Evolutionary conservation across 305 asterid genomes (phyloP), one percentile per base, ranked within the genome.

Genomic region (Fraxinus velutina): DNA sequence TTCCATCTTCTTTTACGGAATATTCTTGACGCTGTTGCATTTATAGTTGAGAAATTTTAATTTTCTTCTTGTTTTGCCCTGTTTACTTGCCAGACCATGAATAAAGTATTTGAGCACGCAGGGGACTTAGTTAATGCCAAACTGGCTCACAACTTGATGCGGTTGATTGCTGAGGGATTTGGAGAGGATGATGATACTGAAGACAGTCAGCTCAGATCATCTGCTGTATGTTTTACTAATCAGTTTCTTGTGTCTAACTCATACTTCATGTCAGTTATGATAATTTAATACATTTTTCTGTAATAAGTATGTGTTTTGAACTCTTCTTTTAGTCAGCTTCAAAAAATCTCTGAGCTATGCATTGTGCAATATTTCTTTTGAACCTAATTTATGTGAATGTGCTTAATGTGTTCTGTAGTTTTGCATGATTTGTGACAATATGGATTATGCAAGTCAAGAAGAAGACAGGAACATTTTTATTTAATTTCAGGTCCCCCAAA

Each of bases 121-220:
- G 99, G 98, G 82, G 97, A 95, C 87, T 86, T 95, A 84, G 96
- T 95, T 79, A 92, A 95, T 84, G 30, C 88, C 75, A 95, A 95
- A 88, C 94, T 94, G 81, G 97, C 97, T 13, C 99, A 95, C 88
- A 95, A 92, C 88, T 89, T 95, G 89, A 94, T 96, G 99, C 89
- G 91, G 71, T 84, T 96, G 90, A 96, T 94, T 88, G 97, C 98
- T 55, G 98, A 96, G 86, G 98, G 99, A 84, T 96, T 95, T 89
- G 97, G 97, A 32, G 97, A 92, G 86, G 98, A 94, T 79, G 94
- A 96, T 87, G 90, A 88, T 78, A 84, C 92, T 82, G 93, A 97
- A 79, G 97, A 94, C 78, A 91, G 90, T 84, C 95, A 89, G 92
- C 94, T 96, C 85, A 89, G 97, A 90, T 94, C 97, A 79, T 94